Percentiles rank a stretch among this genome's conserved stretches.
Evolutionary conservation across 73 alveolate species (phyloP).

Genomic region (Symbiodinium natans): DNA sequence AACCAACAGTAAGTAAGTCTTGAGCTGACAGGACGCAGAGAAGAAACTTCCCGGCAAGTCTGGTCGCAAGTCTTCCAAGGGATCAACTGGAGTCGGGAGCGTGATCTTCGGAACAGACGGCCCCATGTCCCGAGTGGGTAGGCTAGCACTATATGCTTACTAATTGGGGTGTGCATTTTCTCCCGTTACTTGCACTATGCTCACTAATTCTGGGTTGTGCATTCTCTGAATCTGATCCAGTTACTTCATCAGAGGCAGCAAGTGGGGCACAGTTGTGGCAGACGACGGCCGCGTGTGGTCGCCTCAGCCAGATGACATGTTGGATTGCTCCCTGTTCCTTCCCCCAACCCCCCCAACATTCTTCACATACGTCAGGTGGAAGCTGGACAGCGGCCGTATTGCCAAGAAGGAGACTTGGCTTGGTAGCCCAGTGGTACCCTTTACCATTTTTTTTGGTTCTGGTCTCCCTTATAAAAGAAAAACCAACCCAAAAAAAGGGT

Average conservation of each 20-base stretch:
- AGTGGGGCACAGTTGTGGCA: constrained; percentile 76
- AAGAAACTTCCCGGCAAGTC: constrained; percentile 12
- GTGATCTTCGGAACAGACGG: constrained; percentile 81
- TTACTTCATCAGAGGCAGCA: no score
- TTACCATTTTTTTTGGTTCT: no score
- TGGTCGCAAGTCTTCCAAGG: constrained; percentile 30
- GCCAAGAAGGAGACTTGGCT: constrained; percentile 83
- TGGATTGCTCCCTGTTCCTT: background rate
- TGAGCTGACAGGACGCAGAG: constrained; percentile 69
- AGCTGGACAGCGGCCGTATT: constrained; percentile 68
- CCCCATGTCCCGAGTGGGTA: background rate
- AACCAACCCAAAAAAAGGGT: no score
- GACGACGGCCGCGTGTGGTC: constrained; percentile 60
- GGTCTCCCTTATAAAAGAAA: no score
- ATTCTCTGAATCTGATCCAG: no score
- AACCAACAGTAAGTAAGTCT: no score
- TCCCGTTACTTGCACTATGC: no score
- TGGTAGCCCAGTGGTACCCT: no score
- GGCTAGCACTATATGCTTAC: no score
- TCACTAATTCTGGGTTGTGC: no score
- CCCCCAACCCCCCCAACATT: background rate
- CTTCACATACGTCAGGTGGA: constrained; percentile 34
- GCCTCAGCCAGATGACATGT: background rate
- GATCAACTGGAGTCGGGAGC: constrained; percentile 61
- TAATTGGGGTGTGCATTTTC: no score